These are phyloP conservation scores for Limonium bicolor DNA, from an alignment of 148 eudicot species.

Conservation along the genomic window DNA sequence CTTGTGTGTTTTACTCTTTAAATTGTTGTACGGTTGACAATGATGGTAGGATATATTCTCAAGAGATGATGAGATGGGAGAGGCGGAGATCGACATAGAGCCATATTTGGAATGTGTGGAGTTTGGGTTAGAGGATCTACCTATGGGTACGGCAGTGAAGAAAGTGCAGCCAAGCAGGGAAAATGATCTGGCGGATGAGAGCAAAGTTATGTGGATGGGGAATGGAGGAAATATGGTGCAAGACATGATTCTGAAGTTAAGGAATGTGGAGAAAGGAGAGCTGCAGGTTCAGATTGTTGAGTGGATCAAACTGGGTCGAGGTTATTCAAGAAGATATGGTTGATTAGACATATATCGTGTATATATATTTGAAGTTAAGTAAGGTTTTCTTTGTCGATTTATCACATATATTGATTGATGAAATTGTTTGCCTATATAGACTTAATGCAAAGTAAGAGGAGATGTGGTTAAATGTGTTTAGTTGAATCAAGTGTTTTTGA, in stretches of 20 bases:
- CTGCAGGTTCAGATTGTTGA: slow-evolving; percentile 7
- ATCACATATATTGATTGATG: no score
- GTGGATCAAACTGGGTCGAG: slow-evolving; percentile 5
- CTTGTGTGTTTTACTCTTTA: no score
- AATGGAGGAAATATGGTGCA: slow-evolving; percentile 9
- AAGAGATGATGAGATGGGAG: slow-evolving; percentile 9
- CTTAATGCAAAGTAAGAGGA: no score
- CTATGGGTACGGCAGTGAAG: slow-evolving; percentile 12
- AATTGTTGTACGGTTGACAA: no score
- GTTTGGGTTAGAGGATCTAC: neutral
- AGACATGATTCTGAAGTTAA: slow-evolving; percentile 4
- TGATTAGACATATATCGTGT: no score
- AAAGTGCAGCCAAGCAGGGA: slow-evolving; percentile 6
- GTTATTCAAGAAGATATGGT: no score
- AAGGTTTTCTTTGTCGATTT: no score
- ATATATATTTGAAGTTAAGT: no score
- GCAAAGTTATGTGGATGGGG: slow-evolving; percentile 9
- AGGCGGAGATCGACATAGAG: slow-evolving; percentile 8
- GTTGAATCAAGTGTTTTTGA: no score
- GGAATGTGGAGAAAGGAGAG: slow-evolving; percentile 9
- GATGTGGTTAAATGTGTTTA: no score
- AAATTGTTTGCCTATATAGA: no score
- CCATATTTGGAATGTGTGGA: slow-evolving; percentile 8
- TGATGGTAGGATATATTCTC: slow-evolving; percentile 4
- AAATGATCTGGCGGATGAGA: slow-evolving; percentile 8